Percentiles rank a stretch among this genome's conserved stretches.
Conservation (phyloP, 495 filamentous ascomycete species). For the Lophiostoma macrostomum region DNA sequence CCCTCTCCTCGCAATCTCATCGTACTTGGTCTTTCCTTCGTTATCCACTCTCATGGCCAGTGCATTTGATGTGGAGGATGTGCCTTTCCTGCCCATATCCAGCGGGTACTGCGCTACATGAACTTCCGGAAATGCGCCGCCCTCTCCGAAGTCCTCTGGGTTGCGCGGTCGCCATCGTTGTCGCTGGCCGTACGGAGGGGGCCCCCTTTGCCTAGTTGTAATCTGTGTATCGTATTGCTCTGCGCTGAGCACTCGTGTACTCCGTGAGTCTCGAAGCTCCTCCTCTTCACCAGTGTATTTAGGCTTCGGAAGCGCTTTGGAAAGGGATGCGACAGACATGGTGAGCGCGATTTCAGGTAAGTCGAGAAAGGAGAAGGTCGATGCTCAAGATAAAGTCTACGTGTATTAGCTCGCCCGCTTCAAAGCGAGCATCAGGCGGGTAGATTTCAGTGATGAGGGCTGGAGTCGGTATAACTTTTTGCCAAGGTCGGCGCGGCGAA, state of each 20-base stretch:
- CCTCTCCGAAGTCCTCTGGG: conserved; percentile 91
- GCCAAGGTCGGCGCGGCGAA: no score
- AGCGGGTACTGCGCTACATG: conserved; percentile 92
- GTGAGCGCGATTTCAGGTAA: no score
- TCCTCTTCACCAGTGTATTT: conserved; percentile 84
- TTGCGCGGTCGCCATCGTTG: conserved; percentile 82
- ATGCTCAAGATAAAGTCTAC: no score
- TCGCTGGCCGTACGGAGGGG: conserved; percentile 81
- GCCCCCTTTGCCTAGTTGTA: conserved; percentile 76
- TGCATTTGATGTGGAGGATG: conserved; percentile 72
- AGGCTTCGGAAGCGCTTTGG: conserved; percentile 82
- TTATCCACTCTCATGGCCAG: conserved; percentile 87
- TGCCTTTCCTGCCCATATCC: conserved; percentile 81
- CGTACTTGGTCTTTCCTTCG: conserved; percentile 92
- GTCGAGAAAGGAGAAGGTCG: no score
- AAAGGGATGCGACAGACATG: conserved; percentile 58
- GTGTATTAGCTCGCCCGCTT: no score
- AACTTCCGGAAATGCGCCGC: conserved; percentile 94
- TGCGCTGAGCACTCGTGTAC: conserved; percentile 73
- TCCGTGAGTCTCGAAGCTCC: conserved; percentile 66
- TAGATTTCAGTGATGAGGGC: no score
- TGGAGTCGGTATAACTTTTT: no score
- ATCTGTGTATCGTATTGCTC: conserved; percentile 82
- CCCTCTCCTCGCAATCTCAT: conserved; percentile 89
- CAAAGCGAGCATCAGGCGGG: no score